Percentiles rank a stretch among this genome's conserved stretches.
Evolutionary conservation across 2,329 filamentous ascomycete genomes (phyloP).

Genomic region (Thielaviopsis punctulata): DNA sequence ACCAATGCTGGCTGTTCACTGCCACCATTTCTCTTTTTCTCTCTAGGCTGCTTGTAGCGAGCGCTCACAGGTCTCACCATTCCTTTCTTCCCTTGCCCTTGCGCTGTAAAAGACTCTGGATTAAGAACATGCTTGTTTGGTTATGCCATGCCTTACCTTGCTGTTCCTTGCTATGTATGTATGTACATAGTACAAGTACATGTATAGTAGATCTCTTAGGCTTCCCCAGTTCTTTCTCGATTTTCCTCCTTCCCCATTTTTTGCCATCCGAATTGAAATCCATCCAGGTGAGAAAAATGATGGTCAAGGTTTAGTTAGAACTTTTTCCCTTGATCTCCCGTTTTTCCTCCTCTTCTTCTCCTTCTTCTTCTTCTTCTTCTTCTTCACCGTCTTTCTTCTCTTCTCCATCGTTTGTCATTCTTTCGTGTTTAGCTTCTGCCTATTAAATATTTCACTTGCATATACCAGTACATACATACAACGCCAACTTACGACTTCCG

Average conservation of each 20-base stretch:
- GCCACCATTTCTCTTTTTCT: neutral
- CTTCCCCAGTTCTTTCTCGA: neutral
- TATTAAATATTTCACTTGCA: neutral
- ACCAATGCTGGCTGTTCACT: too few relatives aligned
- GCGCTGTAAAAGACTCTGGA: too few relatives aligned
- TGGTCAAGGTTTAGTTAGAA: too few relatives aligned
- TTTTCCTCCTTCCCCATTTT: constrained; percentile 4
- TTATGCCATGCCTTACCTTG: neutral
- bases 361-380: neutral
- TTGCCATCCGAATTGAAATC: neutral
- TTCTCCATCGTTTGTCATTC: neutral
- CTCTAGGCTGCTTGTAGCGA: neutral
- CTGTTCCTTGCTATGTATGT: too few relatives aligned
- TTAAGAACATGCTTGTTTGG: too few relatives aligned
- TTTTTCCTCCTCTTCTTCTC: neutral
- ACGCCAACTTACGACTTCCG: neutral
- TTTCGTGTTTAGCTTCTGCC: neutral
- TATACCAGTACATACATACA: neutral
- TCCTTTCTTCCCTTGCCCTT: neutral
- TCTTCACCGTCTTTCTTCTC: neutral
- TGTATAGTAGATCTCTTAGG: neutral
- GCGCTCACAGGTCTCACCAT: neutral
- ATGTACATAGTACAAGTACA: too few relatives aligned
- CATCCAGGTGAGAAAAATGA: neutral
- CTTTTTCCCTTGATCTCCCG: neutral